Evolutionary conservation across 805 yeast species (phyloP), one percentile per base, ranked within the genome.

Genomic region (Kodamaea sagamina): DNA sequence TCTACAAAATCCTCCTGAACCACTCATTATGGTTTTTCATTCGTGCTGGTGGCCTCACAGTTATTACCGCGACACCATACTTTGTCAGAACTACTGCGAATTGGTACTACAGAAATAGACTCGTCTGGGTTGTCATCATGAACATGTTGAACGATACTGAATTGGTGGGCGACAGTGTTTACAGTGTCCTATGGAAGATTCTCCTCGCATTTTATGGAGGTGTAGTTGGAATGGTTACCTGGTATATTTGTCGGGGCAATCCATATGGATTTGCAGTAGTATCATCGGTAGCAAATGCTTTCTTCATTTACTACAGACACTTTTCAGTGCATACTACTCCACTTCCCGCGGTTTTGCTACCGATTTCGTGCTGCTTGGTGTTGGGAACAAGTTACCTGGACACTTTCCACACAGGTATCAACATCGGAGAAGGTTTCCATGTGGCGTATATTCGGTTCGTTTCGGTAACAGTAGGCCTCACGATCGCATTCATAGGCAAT

Each of bases 211-310:
- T 63, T 39, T 50, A 56, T 45, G 70, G 70, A 1, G 55, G 61
- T 31, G 25, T 65, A 5, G 25, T 54, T 11, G 70, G 68, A 1
- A 47, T 61, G 55, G 57, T 62, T 5, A 57, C 57, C 0, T 65
- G 71, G 71, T 66, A 66, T 42, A 61, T 66, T 16, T 59, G 67
- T 2, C 44, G 61, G 16, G 71, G 71, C 2, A 66, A 64, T 36
- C 53, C 54, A 27, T 66, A 63, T 42, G 70, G 70, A 0, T 62
- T 50, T 45, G 51, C 57, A 4, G 62, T 50, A 4, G 70, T 65
- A 1, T 52, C 60, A 9, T 63, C 58, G 2, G 50, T 64, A 4
- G 32, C 62, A 4, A 59, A 44, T 48, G 37, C 58, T 7, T 55
- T 50, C 39, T 40, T 59, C 17, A 21, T 50, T 2, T 64, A 45